Conservation (phyloP, 2,329 filamentous ascomycete genomes). For the Aspergillus glaucus region DNA sequence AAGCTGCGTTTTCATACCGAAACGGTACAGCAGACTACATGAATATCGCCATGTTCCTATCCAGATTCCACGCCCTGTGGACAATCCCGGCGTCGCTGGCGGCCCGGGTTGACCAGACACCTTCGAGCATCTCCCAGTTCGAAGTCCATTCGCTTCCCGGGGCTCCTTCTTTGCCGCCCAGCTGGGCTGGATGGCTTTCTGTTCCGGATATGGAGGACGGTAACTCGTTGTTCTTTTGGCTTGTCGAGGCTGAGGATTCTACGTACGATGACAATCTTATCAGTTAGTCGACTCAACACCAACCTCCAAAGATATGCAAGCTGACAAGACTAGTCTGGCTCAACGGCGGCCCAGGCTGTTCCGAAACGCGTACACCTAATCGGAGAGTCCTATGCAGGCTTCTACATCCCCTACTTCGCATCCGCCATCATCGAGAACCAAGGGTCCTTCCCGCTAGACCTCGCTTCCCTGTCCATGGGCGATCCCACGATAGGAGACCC, state of each 20-base stretch:
- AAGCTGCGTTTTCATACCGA: neutral
- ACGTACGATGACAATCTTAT: conserved; percentile 28
- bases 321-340: conserved; percentile 26
- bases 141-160: conserved; percentile 25
- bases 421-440: conserved; percentile 24
- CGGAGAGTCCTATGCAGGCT: conserved; percentile 34
- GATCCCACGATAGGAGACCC: conserved; percentile 32
- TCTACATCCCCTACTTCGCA: conserved; percentile 34
- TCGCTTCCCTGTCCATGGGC: conserved; percentile 31
- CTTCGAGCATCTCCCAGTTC: conserved; percentile 15
- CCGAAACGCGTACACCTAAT: conserved; percentile 30
- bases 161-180: conserved; percentile 21
- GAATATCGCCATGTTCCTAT: conserved; percentile 15
- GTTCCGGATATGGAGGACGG: conserved; percentile 21
- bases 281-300: conserved; percentile 15
- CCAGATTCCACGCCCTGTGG: conserved; percentile 16
- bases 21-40: conserved; percentile 3
- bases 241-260: conserved; percentile 26
- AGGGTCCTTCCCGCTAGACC: conserved; percentile 20
- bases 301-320: neutral
- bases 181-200: conserved; percentile 30
- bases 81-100: conserved; percentile 4
- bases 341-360: conserved; percentile 32
- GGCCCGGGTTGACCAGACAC: conserved; percentile 4
- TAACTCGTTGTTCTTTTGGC: conserved; percentile 33